These are phyloP conservation scores for Maudiozyma bulderi DNA, from an alignment of 805 yeast genomes.

Conservation along the genomic window DNA sequence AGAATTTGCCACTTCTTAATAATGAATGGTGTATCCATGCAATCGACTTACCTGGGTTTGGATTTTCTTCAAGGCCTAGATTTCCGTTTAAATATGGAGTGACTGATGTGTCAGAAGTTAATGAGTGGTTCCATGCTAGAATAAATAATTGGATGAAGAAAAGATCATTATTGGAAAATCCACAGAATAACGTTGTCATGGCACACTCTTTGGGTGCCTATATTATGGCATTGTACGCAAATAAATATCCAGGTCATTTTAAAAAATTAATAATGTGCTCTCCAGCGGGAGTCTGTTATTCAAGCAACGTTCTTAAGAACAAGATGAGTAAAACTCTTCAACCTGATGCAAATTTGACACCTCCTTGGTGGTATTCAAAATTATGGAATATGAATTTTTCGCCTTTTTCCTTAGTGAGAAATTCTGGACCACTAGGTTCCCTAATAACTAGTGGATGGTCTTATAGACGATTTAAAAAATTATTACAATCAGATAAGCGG, in stretches of 20 bases:
- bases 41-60: constrained; percentile 83
- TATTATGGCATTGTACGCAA: constrained; percentile 57
- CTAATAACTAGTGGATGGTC: constrained; percentile 86
- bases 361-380: constrained; percentile 70
- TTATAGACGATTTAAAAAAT: constrained; percentile 60
- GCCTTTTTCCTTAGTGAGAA: constrained; percentile 74
- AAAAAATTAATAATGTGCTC: constrained; percentile 67
- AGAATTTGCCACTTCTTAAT: constrained; percentile 33
- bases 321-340: constrained; percentile 20
- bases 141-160: constrained; percentile 34
- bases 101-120: constrained; percentile 20
- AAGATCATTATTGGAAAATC: constrained; percentile 14
- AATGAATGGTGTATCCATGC: constrained; percentile 71
- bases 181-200: constrained; percentile 43
- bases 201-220: constrained; percentile 96
- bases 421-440: constrained; percentile 76
- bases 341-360: constrained; percentile 23
- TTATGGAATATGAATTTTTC: constrained; percentile 83
- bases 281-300: constrained; percentile 66
- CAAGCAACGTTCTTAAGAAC: constrained; percentile 1
- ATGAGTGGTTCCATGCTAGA: constrained; percentile 41
- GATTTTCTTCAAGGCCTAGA: constrained; percentile 73
- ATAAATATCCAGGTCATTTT: constrained; percentile 51
- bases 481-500: constrained; percentile 20
- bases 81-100: constrained; percentile 36